Conservation (phyloP, 257 asterid species). For the Nicotiana knightiana region DNA sequence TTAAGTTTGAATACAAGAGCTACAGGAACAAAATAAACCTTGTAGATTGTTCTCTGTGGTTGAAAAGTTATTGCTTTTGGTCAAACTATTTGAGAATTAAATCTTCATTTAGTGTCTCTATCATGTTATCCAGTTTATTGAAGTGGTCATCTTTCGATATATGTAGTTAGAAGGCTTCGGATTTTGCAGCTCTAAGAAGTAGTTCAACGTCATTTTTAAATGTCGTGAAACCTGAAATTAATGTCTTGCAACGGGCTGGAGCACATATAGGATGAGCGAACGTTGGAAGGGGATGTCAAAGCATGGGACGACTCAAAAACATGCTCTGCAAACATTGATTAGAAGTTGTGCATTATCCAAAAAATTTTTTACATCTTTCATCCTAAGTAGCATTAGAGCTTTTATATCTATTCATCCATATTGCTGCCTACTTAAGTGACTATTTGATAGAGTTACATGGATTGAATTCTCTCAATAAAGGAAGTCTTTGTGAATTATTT, state of each 20-base stretch:
- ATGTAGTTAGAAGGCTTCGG: slow-evolving; percentile 86
- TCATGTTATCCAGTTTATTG: neutral
- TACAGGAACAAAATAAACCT: slow-evolving; percentile 72
- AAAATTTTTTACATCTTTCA: neutral
- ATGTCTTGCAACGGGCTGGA: slow-evolving; percentile 80
- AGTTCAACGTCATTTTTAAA: slow-evolving; percentile 75
- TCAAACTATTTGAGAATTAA: neutral
- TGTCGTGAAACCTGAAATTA: slow-evolving; percentile 71
- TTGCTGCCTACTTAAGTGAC: no score
- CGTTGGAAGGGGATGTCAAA: slow-evolving; percentile 89
- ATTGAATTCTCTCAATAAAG: no score
- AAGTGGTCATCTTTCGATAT: neutral
- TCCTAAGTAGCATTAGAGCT: neutral
- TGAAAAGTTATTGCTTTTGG: slow-evolving; percentile 80
- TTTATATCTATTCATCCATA: no score
- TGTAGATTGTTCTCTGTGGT: slow-evolving; percentile 86
- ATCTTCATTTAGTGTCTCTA: neutral
- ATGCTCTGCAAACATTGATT: slow-evolving; percentile 84
- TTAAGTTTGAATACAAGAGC: slow-evolving; percentile 77
- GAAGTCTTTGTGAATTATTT: no score
- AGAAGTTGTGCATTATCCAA: slow-evolving; percentile 65
- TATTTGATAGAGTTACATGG: no score
- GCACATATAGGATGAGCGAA: slow-evolving; percentile 80
- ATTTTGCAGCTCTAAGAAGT: slow-evolving; percentile 64
- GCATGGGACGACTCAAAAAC: slow-evolving; percentile 75